These are phyloP conservation scores for Haberlea rhodopensis DNA, from an alignment of 257 asterid genomes.

Conservation along the genomic window DNA sequence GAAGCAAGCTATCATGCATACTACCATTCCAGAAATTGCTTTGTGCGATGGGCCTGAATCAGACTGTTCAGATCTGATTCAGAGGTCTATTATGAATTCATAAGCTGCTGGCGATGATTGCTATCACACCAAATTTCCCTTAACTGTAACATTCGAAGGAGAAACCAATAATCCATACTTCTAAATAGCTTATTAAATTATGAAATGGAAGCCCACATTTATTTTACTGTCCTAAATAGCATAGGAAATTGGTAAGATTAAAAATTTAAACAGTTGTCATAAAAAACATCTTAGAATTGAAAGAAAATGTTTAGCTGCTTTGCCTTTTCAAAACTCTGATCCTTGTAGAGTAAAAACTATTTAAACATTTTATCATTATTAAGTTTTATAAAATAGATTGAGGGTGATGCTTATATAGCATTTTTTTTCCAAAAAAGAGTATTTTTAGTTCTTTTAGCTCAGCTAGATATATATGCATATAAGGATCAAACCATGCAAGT, in stretches of 20 bases:
- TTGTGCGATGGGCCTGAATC: background rate
- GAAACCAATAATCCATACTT: background rate
- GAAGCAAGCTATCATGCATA: background rate
- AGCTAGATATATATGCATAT: background rate
- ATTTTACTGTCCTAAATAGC: background rate
- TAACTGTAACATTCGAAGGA: background rate
- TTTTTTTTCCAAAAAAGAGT: too few relatives aligned
- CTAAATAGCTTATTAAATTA: background rate
- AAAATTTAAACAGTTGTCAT: background rate
- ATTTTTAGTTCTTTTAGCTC: background rate
- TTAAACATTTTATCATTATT: too few relatives aligned
- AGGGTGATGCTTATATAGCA: background rate
- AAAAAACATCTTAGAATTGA: background rate
- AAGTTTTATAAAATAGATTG: background rate
- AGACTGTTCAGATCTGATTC: slow-evolving; percentile 1
- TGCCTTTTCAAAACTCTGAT: background rate
- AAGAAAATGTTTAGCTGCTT: background rate
- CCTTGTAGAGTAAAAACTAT: background rate
- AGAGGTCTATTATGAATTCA: background rate
- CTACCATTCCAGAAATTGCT: background rate
- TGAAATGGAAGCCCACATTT: background rate
- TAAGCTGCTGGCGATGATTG: background rate
- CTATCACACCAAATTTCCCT: background rate
- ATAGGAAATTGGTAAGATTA: background rate
- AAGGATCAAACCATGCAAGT: background rate